Evolutionary conservation across 73 alveolate species (phyloP).

Genomic region (Symbiodinium pilosum): DNA sequence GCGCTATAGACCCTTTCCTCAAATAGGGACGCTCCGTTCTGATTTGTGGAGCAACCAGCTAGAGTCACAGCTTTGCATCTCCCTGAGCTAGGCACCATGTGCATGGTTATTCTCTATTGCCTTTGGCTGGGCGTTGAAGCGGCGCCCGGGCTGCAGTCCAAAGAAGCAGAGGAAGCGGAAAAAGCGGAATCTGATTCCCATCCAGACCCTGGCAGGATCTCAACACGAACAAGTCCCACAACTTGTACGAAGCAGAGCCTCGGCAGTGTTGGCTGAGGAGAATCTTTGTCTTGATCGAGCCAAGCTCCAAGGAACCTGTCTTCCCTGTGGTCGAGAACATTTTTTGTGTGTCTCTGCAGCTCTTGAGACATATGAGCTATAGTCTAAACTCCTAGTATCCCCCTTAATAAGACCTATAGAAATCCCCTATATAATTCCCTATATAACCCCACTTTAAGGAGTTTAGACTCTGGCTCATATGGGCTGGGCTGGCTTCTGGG

Average conservation of each 20-base stretch:
- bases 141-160: background rate
- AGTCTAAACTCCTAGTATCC: no score
- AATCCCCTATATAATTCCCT: no score
- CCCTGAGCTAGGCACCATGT: background rate
- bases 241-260: background rate
- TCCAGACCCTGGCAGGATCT: no score
- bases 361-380: no score
- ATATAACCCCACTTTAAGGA: no score
- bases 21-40: background rate
- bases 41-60: no score
- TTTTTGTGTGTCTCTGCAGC: slow-evolving; percentile 50
- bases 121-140: slow-evolving; percentile 80
- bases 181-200: no score
- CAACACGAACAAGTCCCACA: background rate
- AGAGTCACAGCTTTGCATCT: no score
- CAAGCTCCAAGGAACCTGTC: background rate
- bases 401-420: no score
- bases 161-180: no score
- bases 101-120: slow-evolving; percentile 25
- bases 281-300: background rate
- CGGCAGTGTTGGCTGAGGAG: background rate
- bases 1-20: background rate
- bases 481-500: no score
- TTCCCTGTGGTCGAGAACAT: slow-evolving; percentile 55
- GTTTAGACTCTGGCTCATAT: no score